A percentile compares a stretch with the other conserved stretches of the same genome.
Conservation (phyloP, 352 stramenopile species). For the Salisapilia sapeloensis region DNA sequence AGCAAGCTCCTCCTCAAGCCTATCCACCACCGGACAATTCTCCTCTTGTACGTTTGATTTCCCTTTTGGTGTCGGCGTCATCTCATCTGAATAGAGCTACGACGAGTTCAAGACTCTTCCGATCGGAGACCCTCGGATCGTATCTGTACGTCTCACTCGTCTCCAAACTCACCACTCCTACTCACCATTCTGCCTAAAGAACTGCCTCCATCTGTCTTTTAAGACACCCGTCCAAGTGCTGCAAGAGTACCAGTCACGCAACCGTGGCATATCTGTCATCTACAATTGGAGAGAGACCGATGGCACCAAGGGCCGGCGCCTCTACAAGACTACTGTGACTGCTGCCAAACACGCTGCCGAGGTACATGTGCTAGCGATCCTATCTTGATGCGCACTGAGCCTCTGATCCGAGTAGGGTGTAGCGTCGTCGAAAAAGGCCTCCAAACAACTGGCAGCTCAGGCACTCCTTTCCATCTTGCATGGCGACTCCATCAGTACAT, state of each 20-base stretch:
- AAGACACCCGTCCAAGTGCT: slow-evolving; percentile 77
- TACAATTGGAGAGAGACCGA: slow-evolving; percentile 46
- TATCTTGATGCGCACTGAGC: not conserved
- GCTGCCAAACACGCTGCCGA: slow-evolving; percentile 45
- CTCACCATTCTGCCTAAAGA: slow-evolving; percentile 13
- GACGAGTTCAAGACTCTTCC: slow-evolving; percentile 52
- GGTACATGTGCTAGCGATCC: slow-evolving; percentile 9
- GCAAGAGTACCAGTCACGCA: slow-evolving; percentile 70
- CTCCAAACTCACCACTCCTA: not conserved
- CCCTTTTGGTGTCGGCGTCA: not conserved
- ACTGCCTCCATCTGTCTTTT: slow-evolving; percentile 56
- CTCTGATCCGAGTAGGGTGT: slow-evolving; percentile 15
- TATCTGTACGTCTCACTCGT: slow-evolving; percentile 17
- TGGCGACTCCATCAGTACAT: slow-evolving; percentile 2
- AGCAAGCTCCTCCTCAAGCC: slow-evolving; percentile 2
- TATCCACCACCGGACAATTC: slow-evolving; percentile 4
- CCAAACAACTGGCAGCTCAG: slow-evolving; percentile 66
- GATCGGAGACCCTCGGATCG: slow-evolving; percentile 37
- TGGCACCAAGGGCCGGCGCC: slow-evolving; percentile 14
- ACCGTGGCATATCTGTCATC: slow-evolving; percentile 62
- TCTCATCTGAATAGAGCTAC: slow-evolving; percentile 29
- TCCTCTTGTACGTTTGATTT: slow-evolving; percentile 1
- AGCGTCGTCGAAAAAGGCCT: slow-evolving; percentile 63
- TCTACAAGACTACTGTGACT: slow-evolving; percentile 74
- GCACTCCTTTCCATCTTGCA: slow-evolving; percentile 49